Conservation (phyloP, 176 grass and related monocot genomes). For the Alopecurus myosuroides region DNA sequence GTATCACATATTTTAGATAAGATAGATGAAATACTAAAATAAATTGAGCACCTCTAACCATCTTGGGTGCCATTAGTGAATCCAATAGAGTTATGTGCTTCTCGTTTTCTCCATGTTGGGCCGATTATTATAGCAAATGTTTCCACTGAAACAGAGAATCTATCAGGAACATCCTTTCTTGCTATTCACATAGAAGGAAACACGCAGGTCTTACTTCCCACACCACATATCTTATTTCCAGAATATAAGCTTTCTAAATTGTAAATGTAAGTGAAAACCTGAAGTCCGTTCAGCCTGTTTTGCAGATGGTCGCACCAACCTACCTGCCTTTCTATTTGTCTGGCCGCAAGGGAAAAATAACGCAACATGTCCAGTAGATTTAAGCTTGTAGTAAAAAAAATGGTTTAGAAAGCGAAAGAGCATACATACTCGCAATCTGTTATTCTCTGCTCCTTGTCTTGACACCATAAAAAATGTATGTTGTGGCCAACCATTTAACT, state of each 20-base stretch:
- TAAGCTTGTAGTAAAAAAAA: slow-evolving; percentile 11
- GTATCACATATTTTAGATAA: neutral
- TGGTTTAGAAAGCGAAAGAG: slow-evolving; percentile 10
- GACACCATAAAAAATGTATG: neutral
- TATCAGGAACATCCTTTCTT: too few relatives aligned
- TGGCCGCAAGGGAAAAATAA: slow-evolving; percentile 13
- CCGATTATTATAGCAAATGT: too few relatives aligned
- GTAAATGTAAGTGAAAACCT: slow-evolving; percentile 42
- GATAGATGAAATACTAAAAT: slow-evolving; percentile 5
- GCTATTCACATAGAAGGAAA: too few relatives aligned
- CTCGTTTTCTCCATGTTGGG: slow-evolving; percentile 48
- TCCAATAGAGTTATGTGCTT: slow-evolving; percentile 59
- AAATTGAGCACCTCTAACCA: slow-evolving; percentile 30
- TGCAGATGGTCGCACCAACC: slow-evolving; percentile 49
- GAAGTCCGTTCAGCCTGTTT: slow-evolving; percentile 58
- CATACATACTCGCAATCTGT: slow-evolving; percentile 56
- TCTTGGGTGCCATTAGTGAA: slow-evolving; percentile 43
- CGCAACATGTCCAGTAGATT: slow-evolving; percentile 16
- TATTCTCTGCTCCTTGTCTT: slow-evolving; percentile 51
- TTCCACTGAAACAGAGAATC: too few relatives aligned
- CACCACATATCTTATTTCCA: slow-evolving; percentile 12
- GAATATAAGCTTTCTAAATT: slow-evolving; percentile 12
- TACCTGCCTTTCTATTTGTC: slow-evolving; percentile 38
- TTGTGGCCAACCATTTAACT: too few relatives aligned
- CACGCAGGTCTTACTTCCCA: too few relatives aligned